Evolutionary conservation across 768 basidiomycete genomes (phyloP).

Genomic region (Tremella yokohamensis): DNA sequence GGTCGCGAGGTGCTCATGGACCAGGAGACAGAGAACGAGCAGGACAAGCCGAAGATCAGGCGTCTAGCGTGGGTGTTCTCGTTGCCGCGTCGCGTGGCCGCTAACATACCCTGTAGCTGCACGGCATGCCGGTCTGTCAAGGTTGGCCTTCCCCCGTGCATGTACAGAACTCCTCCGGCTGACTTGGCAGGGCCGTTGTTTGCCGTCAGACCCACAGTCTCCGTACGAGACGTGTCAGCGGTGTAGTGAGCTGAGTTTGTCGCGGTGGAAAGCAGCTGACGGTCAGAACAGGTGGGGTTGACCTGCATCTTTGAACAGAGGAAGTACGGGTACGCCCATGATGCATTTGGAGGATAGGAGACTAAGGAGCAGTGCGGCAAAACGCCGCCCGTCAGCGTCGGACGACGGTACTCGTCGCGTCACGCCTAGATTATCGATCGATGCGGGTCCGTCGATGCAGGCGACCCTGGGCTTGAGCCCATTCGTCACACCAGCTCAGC

Average conservation of each 20-base stretch:
- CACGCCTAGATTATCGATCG: too few relatives aligned
- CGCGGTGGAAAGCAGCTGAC: background rate
- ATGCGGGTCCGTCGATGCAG: too few relatives aligned
- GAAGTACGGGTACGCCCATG: conserved; percentile 2
- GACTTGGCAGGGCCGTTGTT: background rate
- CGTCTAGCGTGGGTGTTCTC: too few relatives aligned
- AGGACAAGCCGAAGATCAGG: too few relatives aligned
- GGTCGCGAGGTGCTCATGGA: too few relatives aligned
- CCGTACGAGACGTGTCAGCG: background rate
- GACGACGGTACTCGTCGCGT: too few relatives aligned
- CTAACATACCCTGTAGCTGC: background rate
- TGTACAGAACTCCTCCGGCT: background rate
- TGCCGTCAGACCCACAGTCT: background rate
- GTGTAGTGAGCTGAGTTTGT: background rate
- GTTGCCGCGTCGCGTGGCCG: too few relatives aligned
- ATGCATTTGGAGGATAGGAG: too few relatives aligned
- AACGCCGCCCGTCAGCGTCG: too few relatives aligned
- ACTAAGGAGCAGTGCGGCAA: too few relatives aligned
- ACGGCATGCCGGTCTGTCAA: conserved; percentile 5
- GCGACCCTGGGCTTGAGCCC: too few relatives aligned
- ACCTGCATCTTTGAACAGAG: background rate
- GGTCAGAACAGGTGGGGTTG: background rate
- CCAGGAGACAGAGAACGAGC: too few relatives aligned
- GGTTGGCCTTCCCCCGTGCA: background rate
- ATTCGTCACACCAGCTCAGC: background rate